Base-by-base conservation (phyloP, 495 filamentous ascomycete species). In the Astrocystis sublimbata region DNA sequence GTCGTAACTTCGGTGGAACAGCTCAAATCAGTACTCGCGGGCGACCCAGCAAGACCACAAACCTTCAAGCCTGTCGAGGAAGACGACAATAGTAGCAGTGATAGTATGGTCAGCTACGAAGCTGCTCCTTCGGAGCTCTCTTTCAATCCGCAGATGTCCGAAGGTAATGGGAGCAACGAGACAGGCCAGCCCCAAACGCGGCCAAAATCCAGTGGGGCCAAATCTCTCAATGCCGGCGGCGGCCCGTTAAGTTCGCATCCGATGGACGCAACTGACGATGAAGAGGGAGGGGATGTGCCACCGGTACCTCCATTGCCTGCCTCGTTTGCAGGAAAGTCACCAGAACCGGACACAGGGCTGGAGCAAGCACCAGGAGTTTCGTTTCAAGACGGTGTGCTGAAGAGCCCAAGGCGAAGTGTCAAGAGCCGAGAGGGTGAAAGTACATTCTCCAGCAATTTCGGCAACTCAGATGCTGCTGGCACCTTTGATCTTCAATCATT, bases 1-100 rank as follows among this genome's bases (percentile, higher is more conserved):
- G 87, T 84, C 17, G 85, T 91, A 10, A 85, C 92, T n/a, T 88
- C 89, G 36, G 87, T 96, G n/a, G 92, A 92, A 58, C 92, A 96
- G 66, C 79, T 97, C 61, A 93, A 92, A 43, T 72, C 70, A 1
- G 70, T 56, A 15, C 49, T 72, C 17, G 64, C 45, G 2, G 72
- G 84, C 86, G 50, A 89, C 88, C 23, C 81, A 91, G 15, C 86
- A 85, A 3, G 86, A 77, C 57, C 79, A 75, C 50, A 63, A 75
- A 72, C 61, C 13, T 70, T 72, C 45, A 63, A 66, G 21, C 65
- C 65, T 5, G 50, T 72, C 7, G 63, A 65, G 17, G 65, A 72
- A 60, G 68, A 74, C 26, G 79, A 78, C 21, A 78, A 84, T 59
- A 83, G 81, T 65, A 80, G 81, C 65, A 80, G 75, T 52, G 84